phyloP scores from a whole-genome alignment of 2,329 filamentous ascomycete species.

The Mycosphaerella arachidis region DNA sequence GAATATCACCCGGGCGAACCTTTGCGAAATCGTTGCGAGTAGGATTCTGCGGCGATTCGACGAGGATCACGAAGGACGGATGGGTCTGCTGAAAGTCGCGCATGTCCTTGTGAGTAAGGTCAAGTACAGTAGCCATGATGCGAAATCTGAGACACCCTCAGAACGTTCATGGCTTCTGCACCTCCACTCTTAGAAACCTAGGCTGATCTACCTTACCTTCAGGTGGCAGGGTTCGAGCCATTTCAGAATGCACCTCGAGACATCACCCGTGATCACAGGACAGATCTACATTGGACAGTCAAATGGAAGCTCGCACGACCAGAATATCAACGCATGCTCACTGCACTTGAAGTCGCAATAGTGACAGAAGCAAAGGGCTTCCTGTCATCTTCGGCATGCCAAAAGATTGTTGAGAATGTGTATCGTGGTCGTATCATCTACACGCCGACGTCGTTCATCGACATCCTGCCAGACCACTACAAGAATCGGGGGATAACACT shows the following conservation, averaged over 20 bases:
- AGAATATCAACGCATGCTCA: conserved; percentile 58
- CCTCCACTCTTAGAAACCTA: no score
- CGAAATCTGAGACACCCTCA: no score
- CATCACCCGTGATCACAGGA: conserved; percentile 56
- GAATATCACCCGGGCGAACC: conserved; percentile 68
- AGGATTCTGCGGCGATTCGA: conserved; percentile 73
- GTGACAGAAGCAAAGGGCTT: conserved; percentile 77
- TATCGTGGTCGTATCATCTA: conserved; percentile 78
- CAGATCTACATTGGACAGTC: conserved; percentile 42
- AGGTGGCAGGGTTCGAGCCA: conserved; percentile 67
- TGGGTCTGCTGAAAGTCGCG: conserved; percentile 67
- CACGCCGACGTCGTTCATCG: conserved; percentile 74
- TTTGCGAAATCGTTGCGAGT: conserved; percentile 76
- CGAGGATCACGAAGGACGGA: conserved; percentile 67
- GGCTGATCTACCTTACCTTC: no score
- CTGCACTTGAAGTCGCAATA: conserved; percentile 77
- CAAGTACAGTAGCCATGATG: no score
- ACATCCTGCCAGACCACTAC: conserved; percentile 81
- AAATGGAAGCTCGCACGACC: conserved; percentile 38
- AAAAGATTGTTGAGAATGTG: conserved; percentile 77
- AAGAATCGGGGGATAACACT: conserved; percentile 77
- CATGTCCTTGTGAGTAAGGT: conserved; percentile 61
- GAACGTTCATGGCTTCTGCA: no score
- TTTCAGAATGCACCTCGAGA: conserved; percentile 75
- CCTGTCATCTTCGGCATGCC: conserved; percentile 70